Conservation (phyloP, 2,329 filamentous ascomycete genomes). For the Coniella vitis region DNA sequence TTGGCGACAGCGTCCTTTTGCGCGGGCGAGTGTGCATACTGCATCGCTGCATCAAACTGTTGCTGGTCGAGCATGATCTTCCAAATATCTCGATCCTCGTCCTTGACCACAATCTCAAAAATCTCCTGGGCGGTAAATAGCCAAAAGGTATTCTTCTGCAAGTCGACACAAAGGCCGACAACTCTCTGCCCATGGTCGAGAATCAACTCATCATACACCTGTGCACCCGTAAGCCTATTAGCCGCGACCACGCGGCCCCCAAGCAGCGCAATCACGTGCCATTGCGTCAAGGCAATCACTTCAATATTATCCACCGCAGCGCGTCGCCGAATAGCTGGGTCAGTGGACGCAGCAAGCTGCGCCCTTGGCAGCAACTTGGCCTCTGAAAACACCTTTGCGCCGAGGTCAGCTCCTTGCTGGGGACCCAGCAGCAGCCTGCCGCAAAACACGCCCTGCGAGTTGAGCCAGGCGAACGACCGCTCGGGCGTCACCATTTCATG, state of each 20-base stretch:
- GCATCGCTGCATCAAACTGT: constrained; percentile 81
- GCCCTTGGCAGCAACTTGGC: constrained; percentile 71
- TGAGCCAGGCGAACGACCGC: constrained; percentile 84
- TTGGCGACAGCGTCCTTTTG: constrained; percentile 91
- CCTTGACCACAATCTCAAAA: constrained; percentile 83
- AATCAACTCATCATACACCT: constrained; percentile 84
- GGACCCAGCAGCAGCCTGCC: constrained; percentile 64
- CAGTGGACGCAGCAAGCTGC: constrained; percentile 58
- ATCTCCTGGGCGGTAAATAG: constrained; percentile 87
- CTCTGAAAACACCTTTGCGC: constrained; percentile 68
- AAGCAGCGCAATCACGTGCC: constrained; percentile 81
- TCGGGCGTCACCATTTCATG: constrained; percentile 55
- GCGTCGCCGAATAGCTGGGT: constrained; percentile 58
- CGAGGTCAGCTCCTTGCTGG: constrained; percentile 50
- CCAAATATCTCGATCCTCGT: constrained; percentile 92
- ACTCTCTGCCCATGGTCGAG: constrained; percentile 71
- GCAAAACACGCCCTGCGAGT: constrained; percentile 77
- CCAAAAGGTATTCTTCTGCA: constrained; percentile 97
- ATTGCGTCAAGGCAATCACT: constrained; percentile 81
- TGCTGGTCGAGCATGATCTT: constrained; percentile 82
- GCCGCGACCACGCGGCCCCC: constrained; percentile 77
- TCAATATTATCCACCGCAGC: constrained; percentile 65
- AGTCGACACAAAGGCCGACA: constrained; percentile 80
- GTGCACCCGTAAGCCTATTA: constrained; percentile 77
- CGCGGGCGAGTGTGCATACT: constrained; percentile 69